Evolutionary conservation across 352 stramenopile genomes (phyloP), one percentile per base, ranked within the genome.

Genomic region (Plasmopara muralis): DNA sequence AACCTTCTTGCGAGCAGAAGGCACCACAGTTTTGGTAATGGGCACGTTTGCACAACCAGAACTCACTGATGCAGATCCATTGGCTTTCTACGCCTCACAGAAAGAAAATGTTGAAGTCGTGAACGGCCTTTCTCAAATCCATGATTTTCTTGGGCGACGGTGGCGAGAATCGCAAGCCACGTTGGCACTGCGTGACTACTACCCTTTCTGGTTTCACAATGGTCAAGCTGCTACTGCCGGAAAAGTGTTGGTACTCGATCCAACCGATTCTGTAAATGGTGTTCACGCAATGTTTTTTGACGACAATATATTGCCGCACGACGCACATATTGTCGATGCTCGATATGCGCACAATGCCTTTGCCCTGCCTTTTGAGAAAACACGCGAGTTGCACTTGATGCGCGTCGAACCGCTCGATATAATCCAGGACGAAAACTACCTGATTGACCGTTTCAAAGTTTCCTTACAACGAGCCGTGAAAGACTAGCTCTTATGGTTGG

Each of bases 261-360:
- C 53, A 9, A 43, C 41, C 0, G 72, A 83, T 14, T 30, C 30
- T 0, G 40, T 25, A n/a, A 40, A 62, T 25, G 49, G 57, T 35
- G 50, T 77, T 9, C 72, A 85, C 53, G 47, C 64, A 16, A 50
- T 91, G 33, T 91, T 91, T 49, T 89, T 91, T n/a, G 81, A 91
- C 43, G 81, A 91, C 54, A 91, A 91, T 44, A 83, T 91, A 43
- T 52, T 91, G 2, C 6, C 43, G 0, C 57, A 85, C 25, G 76
- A 88, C 18, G 68, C 81, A 7, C 81, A 89, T 50, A 91, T 91
- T 46, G 76, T 89, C 12, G 81, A 91, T 37, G 76, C 62, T 9
- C 62, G 81, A 9, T 43, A 56, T 9, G 64, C 62, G 15, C 58
- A 64, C 4, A 64, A 70, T 14, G 51, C 60, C 7, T 29, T 41